Percentiles rank a stretch among this genome's conserved stretches.
Conservation (phyloP, 2,329 filamentous ascomycete species). For the Pyricularia pennisetigena region DNA sequence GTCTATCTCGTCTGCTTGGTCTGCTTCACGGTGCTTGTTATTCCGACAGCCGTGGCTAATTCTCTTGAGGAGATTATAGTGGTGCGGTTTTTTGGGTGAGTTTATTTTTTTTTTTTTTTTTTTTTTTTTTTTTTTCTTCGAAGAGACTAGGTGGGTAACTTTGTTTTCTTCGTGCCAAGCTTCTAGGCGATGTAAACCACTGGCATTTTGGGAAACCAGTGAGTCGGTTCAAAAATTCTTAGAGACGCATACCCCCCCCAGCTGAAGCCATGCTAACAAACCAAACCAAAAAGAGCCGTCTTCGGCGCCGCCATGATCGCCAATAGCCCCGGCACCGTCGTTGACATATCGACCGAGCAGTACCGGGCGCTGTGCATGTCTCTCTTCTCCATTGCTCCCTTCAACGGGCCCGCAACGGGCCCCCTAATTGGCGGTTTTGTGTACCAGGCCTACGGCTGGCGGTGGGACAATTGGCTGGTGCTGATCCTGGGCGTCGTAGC, state of each 20-base stretch:
- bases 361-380: conserved; percentile 75
- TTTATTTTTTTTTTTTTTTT: conserved; percentile 7
- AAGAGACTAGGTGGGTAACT: no score
- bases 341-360: conserved; percentile 74
- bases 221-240: no score
- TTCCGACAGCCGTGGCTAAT: conserved; percentile 59
- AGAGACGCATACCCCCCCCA: no score
- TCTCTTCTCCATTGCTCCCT: conserved; percentile 72
- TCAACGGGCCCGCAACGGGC: conserved; percentile 61
- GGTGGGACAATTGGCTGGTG: conserved; percentile 78
- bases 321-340: conserved; percentile 73
- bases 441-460: conserved; percentile 69
- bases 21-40: conserved; percentile 53
- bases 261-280: no score
- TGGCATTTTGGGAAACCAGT: no score
- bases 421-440: conserved; percentile 76
- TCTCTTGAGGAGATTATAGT: conserved; percentile 55
- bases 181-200: no score
- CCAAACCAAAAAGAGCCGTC: conserved; percentile 8
- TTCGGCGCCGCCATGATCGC: conserved; percentile 64
- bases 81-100: conserved; percentile 56
- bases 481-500: conserved; percentile 60
- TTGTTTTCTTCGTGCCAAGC: no score
- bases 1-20: conserved; percentile 57
- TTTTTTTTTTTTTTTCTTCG: not conserved